Evolutionary conservation across 2,329 filamentous ascomycete genomes (phyloP), one percentile per base, ranked within the genome.

Genomic region (Phialemoniopsis sp.): DNA sequence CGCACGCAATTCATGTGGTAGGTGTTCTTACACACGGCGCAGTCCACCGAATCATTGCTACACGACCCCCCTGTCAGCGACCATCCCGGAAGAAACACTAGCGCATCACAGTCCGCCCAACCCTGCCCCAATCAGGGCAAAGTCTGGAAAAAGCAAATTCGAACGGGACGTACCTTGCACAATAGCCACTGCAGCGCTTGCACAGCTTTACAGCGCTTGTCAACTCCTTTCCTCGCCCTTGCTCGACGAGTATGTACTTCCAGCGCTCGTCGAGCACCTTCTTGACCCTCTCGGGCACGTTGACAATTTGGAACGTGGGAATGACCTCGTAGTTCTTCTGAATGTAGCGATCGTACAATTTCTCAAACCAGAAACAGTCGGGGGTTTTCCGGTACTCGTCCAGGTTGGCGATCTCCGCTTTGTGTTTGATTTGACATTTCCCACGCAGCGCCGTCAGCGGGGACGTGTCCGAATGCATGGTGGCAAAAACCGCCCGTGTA

Each of bases 1-100:
- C 86, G 85, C 41, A 98, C 93, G 62, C 93, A 98, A 55, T 90
- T 88, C 91, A 98, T 97, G 68, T 98, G 93, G 66, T 96, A 98
- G 13, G 91, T 97, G 60, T 89, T 84, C 57, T 84, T 80, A 63
- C 93, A 98, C 40, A 96, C 89, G 33, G 91, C 93, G 62, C 93
- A 98, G 61, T 97, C 91, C 17, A 97, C 93, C 30, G 93, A 97
- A 66, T 97, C 89, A 60, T 87, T 85, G 55, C 88, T 94, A 56
- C 41, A 47, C 21, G 6, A 26, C 21, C 21, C 21, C 21, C 21
- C 21, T 26, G 21, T 26, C 21, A 26, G 21, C 21, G 21, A 26
- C 21, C 21, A 26, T 26, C 6, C 21, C 21, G 38, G 21, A 26
- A 26, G 21, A 26, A 26, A 26, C 6, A 33, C 34, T 16, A 35